Percentiles rank a stretch among this genome's conserved stretches.
Evolutionary conservation across 179 eudicot species (phyloP).

Genomic region (Carnegiea gigantea): DNA sequence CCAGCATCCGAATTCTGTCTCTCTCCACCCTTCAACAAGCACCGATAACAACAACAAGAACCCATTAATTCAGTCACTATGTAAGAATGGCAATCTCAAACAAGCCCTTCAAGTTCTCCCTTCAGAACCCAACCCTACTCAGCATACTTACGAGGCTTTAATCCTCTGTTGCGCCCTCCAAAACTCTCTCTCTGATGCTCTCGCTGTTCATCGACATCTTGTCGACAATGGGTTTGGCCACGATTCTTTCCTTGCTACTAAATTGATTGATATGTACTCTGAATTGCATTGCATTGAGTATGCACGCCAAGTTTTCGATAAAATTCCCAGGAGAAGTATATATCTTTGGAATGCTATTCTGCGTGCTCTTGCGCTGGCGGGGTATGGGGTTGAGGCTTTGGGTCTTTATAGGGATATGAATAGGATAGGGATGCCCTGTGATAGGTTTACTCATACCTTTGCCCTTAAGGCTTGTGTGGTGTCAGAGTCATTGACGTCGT

Average conservation of each 20-base stretch:
- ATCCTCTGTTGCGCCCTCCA: slow-evolving; percentile 47
- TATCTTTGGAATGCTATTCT: slow-evolving; percentile 68
- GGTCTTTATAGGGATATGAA: slow-evolving; percentile 52
- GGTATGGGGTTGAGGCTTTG: slow-evolving; percentile 57
- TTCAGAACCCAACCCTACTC: slow-evolving; percentile 50
- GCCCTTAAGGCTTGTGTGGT: slow-evolving; percentile 76
- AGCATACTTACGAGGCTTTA: slow-evolving; percentile 62
- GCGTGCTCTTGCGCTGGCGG: slow-evolving; percentile 55
- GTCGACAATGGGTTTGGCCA: slow-evolving; percentile 51
- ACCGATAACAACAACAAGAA: slow-evolving; percentile 30
- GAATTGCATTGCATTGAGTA: slow-evolving; percentile 47
- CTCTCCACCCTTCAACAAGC: slow-evolving; percentile 26
- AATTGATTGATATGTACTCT: slow-evolving; percentile 60
- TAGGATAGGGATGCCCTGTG: slow-evolving; percentile 38
- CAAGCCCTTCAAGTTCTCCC: slow-evolving; percentile 52
- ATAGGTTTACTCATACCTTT: slow-evolving; percentile 67
- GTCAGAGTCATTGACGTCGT: slow-evolving; percentile 33
- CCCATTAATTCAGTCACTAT: slow-evolving; percentile 50
- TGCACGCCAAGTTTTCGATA: slow-evolving; percentile 70
- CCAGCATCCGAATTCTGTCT: slow-evolving; percentile 23
- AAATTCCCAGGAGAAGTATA: slow-evolving; percentile 46
- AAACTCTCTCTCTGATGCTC: slow-evolving; percentile 47
- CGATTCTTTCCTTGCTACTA: slow-evolving; percentile 69
- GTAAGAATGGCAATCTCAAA: slow-evolving; percentile 48
- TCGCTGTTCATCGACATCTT: slow-evolving; percentile 44